Evolutionary conservation across 2,329 filamentous ascomycete species (phyloP).

Genomic region (Cladophialophora psammophila): DNA sequence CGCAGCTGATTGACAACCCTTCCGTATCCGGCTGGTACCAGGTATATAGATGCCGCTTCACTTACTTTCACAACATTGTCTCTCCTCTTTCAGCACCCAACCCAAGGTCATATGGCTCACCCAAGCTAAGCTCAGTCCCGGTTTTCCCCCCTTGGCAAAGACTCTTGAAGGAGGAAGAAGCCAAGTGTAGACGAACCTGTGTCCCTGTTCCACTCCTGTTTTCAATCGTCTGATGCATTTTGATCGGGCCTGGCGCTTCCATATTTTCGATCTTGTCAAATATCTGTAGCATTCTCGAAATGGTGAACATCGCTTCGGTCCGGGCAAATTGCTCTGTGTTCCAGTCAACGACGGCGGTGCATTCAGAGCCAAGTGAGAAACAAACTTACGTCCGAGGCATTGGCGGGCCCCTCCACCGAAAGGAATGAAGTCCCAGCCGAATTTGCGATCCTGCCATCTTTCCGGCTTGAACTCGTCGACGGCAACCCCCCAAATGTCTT

Average conservation of each 20-base stretch:
- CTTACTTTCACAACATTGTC: background rate
- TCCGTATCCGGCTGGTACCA: too few species aligned
- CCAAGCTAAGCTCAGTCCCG: background rate
- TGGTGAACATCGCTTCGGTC: slow-evolving; percentile 71
- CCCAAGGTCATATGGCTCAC: slow-evolving; percentile 12
- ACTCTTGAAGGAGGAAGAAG: background rate
- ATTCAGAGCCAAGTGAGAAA: background rate
- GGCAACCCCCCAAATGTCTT: slow-evolving; percentile 43
- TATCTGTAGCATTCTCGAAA: slow-evolving; percentile 74
- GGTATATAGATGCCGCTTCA: too few species aligned
- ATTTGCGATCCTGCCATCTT: slow-evolving; percentile 42
- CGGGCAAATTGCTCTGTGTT: slow-evolving; percentile 73
- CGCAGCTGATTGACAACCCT: too few species aligned
- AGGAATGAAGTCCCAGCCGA: slow-evolving; percentile 35
- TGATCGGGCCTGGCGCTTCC: slow-evolving; percentile 22
- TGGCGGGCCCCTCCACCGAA: slow-evolving; percentile 39
- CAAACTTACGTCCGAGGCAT: slow-evolving; percentile 72
- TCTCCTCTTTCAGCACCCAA: slow-evolving; percentile 19
- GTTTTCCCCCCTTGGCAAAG: background rate
- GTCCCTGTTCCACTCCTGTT: slow-evolving; percentile 22
- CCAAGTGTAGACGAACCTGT: slow-evolving; percentile 23
- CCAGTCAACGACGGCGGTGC: background rate
- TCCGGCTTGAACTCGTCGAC: slow-evolving; percentile 46
- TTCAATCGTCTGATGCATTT: slow-evolving; percentile 28
- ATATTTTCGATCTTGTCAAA: slow-evolving; percentile 66